Percentiles rank a stretch among this genome's conserved stretches.
Conservation (phyloP, 2,329 filamentous ascomycete species). For the Penicillium fuscoglaucum region DNA sequence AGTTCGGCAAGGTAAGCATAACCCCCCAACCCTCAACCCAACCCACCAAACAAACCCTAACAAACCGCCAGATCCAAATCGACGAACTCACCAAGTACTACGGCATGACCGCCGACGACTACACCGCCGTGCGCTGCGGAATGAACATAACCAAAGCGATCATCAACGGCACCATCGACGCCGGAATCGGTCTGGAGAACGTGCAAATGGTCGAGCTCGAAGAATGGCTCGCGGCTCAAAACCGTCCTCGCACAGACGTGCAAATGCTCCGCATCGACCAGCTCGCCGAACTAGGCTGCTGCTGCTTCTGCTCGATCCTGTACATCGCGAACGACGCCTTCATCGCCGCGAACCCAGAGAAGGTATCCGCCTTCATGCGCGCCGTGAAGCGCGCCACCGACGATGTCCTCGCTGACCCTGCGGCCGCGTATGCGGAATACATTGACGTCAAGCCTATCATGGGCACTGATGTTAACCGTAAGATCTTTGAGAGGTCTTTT, state of each 20-base stretch:
- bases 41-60: neutral
- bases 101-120: slow-evolving; percentile 70
- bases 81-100: slow-evolving; percentile 78
- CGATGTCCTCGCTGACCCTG: slow-evolving; percentile 65
- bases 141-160: slow-evolving; percentile 81
- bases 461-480: slow-evolving; percentile 67
- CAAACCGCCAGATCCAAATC: slow-evolving; percentile 64
- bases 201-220: slow-evolving; percentile 82
- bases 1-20: slow-evolving; percentile 62
- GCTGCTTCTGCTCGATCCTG: slow-evolving; percentile 79
- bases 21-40: neutral
- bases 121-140: slow-evolving; percentile 74
- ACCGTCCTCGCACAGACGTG: slow-evolving; percentile 65
- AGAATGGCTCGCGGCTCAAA: slow-evolving; percentile 68
- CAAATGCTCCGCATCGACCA: slow-evolving; percentile 81
- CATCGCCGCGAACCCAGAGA: slow-evolving; percentile 64
- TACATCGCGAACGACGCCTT: slow-evolving; percentile 78
- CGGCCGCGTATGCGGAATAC: slow-evolving; percentile 66
- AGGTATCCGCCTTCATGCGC: slow-evolving; percentile 66
- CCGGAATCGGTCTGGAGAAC: slow-evolving; percentile 75
- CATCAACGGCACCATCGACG: slow-evolving; percentile 70
- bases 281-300: slow-evolving; percentile 75
- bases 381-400: slow-evolving; percentile 75
- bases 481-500: slow-evolving; percentile 77
- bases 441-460: slow-evolving; percentile 71